Evolutionary conservation across 202 grass and related monocot genomes (phyloP).

Genomic region (Zizania palustris): DNA sequence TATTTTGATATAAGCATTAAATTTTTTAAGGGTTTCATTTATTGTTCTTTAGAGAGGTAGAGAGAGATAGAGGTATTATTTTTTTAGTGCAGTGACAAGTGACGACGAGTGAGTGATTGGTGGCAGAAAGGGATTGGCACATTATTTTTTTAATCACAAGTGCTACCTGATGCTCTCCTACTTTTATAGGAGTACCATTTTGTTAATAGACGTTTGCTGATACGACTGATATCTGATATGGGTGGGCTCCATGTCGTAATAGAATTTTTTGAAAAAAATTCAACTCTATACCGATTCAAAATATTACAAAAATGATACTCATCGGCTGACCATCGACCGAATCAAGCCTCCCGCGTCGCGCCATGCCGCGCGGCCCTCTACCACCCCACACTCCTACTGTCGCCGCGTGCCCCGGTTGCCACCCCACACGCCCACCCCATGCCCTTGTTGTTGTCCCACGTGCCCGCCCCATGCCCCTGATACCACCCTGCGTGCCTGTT

Average conservation of each 20-base stretch:
- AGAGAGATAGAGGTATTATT: background rate
- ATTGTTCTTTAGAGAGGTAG: background rate
- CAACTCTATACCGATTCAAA: too few species aligned
- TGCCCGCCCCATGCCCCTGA: too few species aligned
- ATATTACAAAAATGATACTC: too few species aligned
- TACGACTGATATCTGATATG: background rate
- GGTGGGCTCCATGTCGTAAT: background rate
- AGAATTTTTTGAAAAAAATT: too few species aligned
- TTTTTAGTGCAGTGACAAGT: constrained; percentile 21
- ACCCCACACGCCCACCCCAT: too few species aligned
- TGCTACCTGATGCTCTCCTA: background rate
- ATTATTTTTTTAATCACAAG: background rate
- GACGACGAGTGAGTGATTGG: constrained; percentile 24
- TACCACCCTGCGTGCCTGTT: too few species aligned
- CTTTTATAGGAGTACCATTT: background rate
- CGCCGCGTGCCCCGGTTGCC: too few species aligned
- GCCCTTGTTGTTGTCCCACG: too few species aligned
- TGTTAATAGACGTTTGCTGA: background rate
- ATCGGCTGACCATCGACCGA: too few species aligned
- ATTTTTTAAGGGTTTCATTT: background rate
- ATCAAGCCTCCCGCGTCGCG: too few species aligned
- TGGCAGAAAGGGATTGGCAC: constrained; percentile 20
- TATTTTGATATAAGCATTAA: background rate
- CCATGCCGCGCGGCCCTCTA: too few species aligned
- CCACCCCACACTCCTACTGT: too few species aligned